A percentile compares a stretch with the other conserved stretches of the same genome.
These are phyloP conservation scores for Fusarium fracticaudum DNA, from an alignment of 2,329 filamentous ascomycete genomes.

Conservation along the genomic window DNA sequence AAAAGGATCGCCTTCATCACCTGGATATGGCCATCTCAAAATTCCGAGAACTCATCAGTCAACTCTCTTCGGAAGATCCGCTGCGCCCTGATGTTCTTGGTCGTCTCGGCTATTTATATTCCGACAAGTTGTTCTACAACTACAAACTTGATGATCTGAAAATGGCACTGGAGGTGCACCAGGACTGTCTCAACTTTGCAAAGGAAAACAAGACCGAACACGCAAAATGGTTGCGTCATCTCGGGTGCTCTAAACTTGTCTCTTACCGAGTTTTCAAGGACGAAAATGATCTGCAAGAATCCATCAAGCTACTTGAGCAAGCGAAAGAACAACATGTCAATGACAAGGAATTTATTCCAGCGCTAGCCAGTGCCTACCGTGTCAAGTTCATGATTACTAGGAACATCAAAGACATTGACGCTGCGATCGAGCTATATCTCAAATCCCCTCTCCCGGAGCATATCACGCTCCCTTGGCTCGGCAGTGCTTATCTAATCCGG, in stretches of 20 bases:
- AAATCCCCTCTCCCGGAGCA: not conserved
- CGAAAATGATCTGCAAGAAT: fast-evolving
- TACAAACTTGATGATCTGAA: not conserved
- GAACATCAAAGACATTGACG: not conserved
- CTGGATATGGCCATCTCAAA: not conserved
- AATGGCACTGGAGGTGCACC: not conserved
- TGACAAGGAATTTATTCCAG: fast-evolving
- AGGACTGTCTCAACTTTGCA: not conserved
- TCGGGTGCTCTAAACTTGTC: not conserved
- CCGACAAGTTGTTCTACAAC: not conserved
- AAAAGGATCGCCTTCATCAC: fast-evolving
- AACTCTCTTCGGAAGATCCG: not conserved
- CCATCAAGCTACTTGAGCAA: not conserved
- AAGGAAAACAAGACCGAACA: too few species aligned
- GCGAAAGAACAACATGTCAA: fast-evolving
- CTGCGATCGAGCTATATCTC: not conserved
- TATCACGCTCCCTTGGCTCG: not conserved
- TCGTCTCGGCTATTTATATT: not conserved
- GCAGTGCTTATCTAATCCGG: fast-evolving
- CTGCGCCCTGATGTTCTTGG: not conserved
- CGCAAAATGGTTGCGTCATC: not conserved
- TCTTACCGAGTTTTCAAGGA: not conserved
- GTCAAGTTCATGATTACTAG: not conserved
- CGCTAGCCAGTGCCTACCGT: not conserved
- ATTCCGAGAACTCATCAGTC: not conserved